These are phyloP conservation scores for Dacryopinax primogenitus DNA, from an alignment of 768 basidiomycete species.

Conservation along the genomic window DNA sequence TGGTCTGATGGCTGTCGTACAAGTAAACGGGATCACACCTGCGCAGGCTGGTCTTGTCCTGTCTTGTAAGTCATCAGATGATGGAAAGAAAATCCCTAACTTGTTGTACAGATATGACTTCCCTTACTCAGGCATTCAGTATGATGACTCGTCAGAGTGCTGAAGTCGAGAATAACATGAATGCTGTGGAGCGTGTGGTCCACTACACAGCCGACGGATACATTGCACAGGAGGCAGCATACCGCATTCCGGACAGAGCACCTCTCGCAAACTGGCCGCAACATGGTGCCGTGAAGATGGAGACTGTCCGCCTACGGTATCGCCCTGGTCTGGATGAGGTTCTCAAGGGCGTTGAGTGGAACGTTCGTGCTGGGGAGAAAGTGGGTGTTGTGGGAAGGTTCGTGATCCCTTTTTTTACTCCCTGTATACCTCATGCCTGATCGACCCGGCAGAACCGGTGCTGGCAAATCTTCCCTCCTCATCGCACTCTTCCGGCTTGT, in stretches of 20 bases:
- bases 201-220: constrained; percentile 40
- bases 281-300: constrained; percentile 47
- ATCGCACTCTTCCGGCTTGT: constrained; percentile 31
- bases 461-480: constrained; percentile 42
- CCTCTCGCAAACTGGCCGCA: constrained; percentile 53
- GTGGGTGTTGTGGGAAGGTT: constrained; percentile 60
- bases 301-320: constrained; percentile 49
- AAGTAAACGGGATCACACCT: constrained; percentile 44
- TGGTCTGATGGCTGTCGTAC: constrained; percentile 49
- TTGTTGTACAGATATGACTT: constrained; percentile 25
- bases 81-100: background rate
- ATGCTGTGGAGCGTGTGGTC: constrained; percentile 51
- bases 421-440: background rate
- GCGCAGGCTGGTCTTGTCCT: constrained; percentile 61
- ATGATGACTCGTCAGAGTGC: constrained; percentile 46
- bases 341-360: constrained; percentile 48
- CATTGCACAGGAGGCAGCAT: constrained; percentile 53
- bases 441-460: constrained; percentile 32
- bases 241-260: constrained; percentile 43
- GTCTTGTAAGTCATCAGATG: constrained; percentile 33
- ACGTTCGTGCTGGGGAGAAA: constrained; percentile 56
- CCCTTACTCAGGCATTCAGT: constrained; percentile 40
- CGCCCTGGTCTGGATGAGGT: constrained; percentile 60
- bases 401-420: background rate
- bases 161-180: constrained; percentile 62